Base-by-base conservation (phyloP, 306 rosid species). In the Glycyrrhiza uralensis region DNA sequence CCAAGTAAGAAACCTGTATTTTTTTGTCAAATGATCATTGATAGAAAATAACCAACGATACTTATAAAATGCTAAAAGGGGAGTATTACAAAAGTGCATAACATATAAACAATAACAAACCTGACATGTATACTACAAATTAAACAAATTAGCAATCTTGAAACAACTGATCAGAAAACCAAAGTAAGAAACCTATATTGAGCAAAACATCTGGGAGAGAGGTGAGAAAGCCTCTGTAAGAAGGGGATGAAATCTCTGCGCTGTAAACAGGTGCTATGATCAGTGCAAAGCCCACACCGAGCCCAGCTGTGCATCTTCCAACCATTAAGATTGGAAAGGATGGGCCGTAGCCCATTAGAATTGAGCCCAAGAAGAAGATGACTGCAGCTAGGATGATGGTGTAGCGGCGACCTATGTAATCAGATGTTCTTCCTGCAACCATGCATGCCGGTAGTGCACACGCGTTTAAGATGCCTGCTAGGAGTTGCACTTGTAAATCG, bases 201-300 rank as follows among this genome's bases (percentile, higher is more conserved):
- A 92, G 78, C 78, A 77, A 79, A 8, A 88, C 63, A 44, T 82
- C 91, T 0, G 96, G 89, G 1, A 92, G 78, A 10, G 96, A 80
- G 5, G 88, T 85, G 8, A 90, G 85, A 1, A 69, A 63, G 28
- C 98, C 96, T 69, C 82, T 87, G 28, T 0, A 41, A 0, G 78
- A 15, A 41, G 96, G 76, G 0, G 98, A 66, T 10, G 98, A 87
- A 32, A 92, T 87, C 55, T 90, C 98, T 5, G 96, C 90, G 5
- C 96, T 55, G 75, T 90, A 92, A 61, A 92, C 79, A 0, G 91
- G 93, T 2, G 91, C 90, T 38, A 81, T 72, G 33, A 84, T 80
- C 0, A 89, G 78, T 0, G 96, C 93, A 33, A 90, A 93, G 0
- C 97, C 97, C 0, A 79, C 93, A n/a, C 96, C 92, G 0, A 86